Conservation (phyloP, 1,284 basidiomycete species). For the Mixia osmundae region DNA sequence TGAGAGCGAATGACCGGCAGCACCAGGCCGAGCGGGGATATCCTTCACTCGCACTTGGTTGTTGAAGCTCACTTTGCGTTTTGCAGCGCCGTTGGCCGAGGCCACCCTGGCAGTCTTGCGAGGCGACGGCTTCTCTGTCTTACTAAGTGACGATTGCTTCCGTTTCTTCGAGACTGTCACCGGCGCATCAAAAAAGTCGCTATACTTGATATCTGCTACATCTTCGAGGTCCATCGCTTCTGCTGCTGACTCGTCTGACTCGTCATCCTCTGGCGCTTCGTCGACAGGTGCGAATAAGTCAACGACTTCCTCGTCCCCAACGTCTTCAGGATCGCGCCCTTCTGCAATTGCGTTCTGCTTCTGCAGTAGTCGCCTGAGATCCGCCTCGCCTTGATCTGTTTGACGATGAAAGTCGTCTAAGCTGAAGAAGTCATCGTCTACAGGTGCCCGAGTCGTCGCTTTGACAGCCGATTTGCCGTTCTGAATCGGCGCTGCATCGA, state of each 20-base stretch:
- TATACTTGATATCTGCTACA: constrained; percentile 1
- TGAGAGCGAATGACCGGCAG: too few relatives aligned
- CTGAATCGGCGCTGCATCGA: constrained; percentile 8
- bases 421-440: constrained; percentile 85
- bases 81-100: not conserved
- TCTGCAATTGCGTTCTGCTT: constrained; percentile 29
- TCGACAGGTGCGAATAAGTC: constrained; percentile 18
- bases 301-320: constrained; percentile 28
- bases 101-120: not conserved
- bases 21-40: constrained; percentile 5
- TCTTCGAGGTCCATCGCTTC: constrained; percentile 11
- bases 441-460: constrained; percentile 12
- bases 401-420: constrained; percentile 70
- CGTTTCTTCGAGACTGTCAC: not conserved
- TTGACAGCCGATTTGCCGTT: not conserved
- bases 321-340: constrained; percentile 26
- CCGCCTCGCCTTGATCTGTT: constrained; percentile 52
- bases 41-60: constrained; percentile 9
- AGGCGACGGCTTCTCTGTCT: constrained; percentile 18
- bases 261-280: constrained; percentile 4
- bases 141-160: constrained; percentile 13
- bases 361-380: constrained; percentile 32
- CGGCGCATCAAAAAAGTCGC: not conserved
- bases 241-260: constrained; percentile 14
- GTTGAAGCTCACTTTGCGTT: constrained; percentile 9